Evolutionary conservation across 108 stramenopile genomes (phyloP), one percentile per base, ranked within the genome.

Genomic region (Nannochloropsis gaditana): DNA sequence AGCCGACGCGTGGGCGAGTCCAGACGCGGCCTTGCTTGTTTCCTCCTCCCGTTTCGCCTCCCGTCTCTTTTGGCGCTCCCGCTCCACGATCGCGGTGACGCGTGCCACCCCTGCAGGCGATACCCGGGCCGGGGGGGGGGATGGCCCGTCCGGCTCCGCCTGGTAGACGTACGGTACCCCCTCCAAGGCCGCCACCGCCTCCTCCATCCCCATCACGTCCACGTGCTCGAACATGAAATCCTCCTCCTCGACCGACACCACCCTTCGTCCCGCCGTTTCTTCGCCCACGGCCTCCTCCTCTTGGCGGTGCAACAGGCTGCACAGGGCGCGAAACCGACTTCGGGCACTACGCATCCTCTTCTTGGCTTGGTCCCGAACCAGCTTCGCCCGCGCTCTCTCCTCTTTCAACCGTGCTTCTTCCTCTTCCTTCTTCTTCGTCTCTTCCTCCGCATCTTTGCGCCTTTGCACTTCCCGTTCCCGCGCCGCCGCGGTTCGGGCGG

Each of bases 331-430:
- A 73, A 73, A 73, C 8, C 59, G 59, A 31, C 45, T 81, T 44
- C 42, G 41, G 11, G 45, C 59, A 73, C 15, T n/a, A 4, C 89
- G 84, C 80, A 82, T 85, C 83, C 85, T 83, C 82, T 91, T 90
- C 84, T 90, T 90, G 6, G 84, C 89, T 21, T 73, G 41, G 15
- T 89, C 73, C 41, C 85, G 88, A 9, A 44, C 88, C 73, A 86
- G 84, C 90, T 92, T 91, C 0, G 86, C 90, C 42, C 6, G 41
- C 47, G 45, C 80, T 9, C 85, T 15, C 44, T 45, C 50, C 9
- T 80, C 86, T 79, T 86, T 87, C 44, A 84, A 82, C 42, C 83
- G 43, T 9, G 87, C 87, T 11, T 89, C 89, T 21, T 44, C 84
- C 42, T 80, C 88, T 15, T 43, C 45, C 21, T 17, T 43, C 80